Evolutionary conservation across 768 basidiomycete species (phyloP).

Genomic region (Russula griseocarnosa): DNA sequence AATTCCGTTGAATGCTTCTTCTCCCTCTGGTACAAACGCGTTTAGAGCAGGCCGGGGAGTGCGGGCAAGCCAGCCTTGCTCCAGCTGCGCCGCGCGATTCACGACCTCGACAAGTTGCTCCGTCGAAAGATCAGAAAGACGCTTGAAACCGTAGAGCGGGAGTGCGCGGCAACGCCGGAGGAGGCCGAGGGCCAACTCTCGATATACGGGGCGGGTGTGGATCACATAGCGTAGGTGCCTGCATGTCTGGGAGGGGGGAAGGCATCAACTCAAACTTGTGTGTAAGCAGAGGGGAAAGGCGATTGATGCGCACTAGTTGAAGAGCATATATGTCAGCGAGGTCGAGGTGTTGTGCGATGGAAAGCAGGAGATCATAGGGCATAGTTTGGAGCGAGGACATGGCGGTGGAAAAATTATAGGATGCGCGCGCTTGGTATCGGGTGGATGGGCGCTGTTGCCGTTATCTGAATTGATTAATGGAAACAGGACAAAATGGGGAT

Average conservation of each 20-base stretch:
- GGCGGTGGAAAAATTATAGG: background rate
- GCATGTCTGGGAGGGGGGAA: slow-evolving; percentile 46
- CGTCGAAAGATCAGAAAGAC: slow-evolving; percentile 60
- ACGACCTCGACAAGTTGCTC: slow-evolving; percentile 59
- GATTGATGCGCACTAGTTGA: slow-evolving; percentile 50
- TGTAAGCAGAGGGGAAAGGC: background rate
- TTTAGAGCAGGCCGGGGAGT: slow-evolving; percentile 49
- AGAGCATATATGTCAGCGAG: slow-evolving; percentile 56
- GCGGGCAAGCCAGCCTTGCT: slow-evolving; percentile 57
- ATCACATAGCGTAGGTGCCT: slow-evolving; percentile 57
- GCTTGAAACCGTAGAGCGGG: slow-evolving; percentile 66
- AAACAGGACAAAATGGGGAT: background rate
- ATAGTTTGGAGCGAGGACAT: slow-evolving; percentile 40
- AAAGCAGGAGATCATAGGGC: slow-evolving; percentile 68
- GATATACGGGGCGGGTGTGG: slow-evolving; percentile 63
- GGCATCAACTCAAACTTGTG: background rate
- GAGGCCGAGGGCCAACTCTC: slow-evolving; percentile 57
- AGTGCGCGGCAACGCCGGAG: slow-evolving; percentile 64
- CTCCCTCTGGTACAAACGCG: slow-evolving; percentile 28
- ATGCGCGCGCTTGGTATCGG: background rate
- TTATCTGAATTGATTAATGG: background rate
- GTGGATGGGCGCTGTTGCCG: background rate
- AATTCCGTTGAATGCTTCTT: background rate
- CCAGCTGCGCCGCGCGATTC: slow-evolving; percentile 57
- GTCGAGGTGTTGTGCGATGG: slow-evolving; percentile 60